Conservation (phyloP, 345 rosid genomes). For the Aquilaria malaccensis region DNA sequence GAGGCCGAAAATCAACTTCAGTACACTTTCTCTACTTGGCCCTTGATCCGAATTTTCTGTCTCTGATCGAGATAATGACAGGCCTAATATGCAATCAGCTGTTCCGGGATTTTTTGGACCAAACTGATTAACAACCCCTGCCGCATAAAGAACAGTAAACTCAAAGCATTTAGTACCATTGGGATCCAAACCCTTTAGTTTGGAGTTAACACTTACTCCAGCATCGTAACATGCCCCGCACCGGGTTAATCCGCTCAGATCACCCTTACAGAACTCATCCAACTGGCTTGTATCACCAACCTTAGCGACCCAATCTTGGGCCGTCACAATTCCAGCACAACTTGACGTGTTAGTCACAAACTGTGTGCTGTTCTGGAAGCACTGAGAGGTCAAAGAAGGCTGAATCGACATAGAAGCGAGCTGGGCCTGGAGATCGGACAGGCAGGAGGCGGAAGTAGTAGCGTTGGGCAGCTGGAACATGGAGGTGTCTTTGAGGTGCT, state of each 20-base stretch:
- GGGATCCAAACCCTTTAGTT: constrained; percentile 20
- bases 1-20: constrained; percentile 21
- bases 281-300: constrained; percentile 26
- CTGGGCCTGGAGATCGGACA: constrained; percentile 28
- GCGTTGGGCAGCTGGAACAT: constrained; percentile 34
- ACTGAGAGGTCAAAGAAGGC: constrained; percentile 29
- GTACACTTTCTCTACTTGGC: background rate
- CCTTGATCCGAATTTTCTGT: constrained; percentile 4
- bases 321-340: constrained; percentile 35
- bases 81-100: constrained; percentile 39
- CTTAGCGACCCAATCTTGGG: constrained; percentile 36
- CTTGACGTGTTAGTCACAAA: constrained; percentile 31
- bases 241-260: constrained; percentile 23
- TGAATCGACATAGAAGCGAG: constrained; percentile 25
- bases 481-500: constrained; percentile 37
- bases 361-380: constrained; percentile 28
- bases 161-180: constrained; percentile 34
- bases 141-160: constrained; percentile 36
- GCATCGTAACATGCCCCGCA: constrained; percentile 51
- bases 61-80: constrained; percentile 25
- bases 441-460: constrained; percentile 28
- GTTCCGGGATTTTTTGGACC: constrained; percentile 35
- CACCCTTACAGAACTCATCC: constrained; percentile 35
- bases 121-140: constrained; percentile 35
- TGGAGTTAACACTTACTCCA: constrained; percentile 31